Evolutionary conservation across 495 filamentous ascomycete species (phyloP), one percentile per base, ranked within the genome.

Genomic region (Sabuloglossum arenarium): DNA sequence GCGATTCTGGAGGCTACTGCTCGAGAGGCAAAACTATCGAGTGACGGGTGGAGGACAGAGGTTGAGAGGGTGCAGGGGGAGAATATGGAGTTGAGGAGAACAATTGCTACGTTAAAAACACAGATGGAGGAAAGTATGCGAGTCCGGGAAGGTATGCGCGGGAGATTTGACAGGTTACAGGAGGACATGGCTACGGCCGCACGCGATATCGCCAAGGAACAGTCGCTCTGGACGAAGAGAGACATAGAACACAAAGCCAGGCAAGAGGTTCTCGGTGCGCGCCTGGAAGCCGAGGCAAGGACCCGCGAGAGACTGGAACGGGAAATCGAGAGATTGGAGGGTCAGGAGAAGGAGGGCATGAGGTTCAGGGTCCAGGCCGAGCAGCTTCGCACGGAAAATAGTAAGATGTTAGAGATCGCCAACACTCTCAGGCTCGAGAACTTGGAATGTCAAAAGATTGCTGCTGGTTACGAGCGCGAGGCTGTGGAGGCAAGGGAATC

Each of bases 51-150:
- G 72, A 70, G 76, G 42, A 63, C 68, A 47, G 73, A 79, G 32
- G 64, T 80, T 8, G 75, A 82, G 27, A 66, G 72, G 37, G 68
- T 68, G 27, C 73, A 72, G 61, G 64, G 69, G 37, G 76, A 80
- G 56, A 81, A 79, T 55, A 75, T 74, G 47, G 60, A 61, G 45
- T 61, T 76, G 47, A 66, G 66, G 55, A 81, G 76, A 59, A 78
- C 77, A 27, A 77, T 93, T 61, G 75, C 81, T 59, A 77, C 76
- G 5, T 70, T 90, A 57, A 75, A 76, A 58, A 71, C 74, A 45
- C 86, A 95, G 62, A 78, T 94, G 53, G 81, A 94, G 68, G 89
- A 96, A 67, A 86, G 81, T 65, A 79, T 85, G 64, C 76, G 79
- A 59, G 75, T 84, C 59, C 80, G 87, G 54, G 84, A 88, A 60